Base-by-base conservation (phyloP, 2,329 filamentous ascomycete genomes). In the Xylariales sp. region DNA sequence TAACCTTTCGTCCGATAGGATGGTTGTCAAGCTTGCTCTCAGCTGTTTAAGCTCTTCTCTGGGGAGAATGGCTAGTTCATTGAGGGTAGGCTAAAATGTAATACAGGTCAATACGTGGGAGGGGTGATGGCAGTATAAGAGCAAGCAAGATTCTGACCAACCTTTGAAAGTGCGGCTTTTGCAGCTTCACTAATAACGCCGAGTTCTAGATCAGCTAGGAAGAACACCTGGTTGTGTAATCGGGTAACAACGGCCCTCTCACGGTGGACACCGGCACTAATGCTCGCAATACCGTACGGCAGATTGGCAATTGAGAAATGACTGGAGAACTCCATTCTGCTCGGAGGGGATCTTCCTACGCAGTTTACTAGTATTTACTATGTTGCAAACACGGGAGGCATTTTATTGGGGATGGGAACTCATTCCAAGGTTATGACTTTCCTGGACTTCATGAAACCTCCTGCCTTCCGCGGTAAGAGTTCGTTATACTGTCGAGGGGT, bases 271-370 rank as follows among this genome's bases (percentile, higher is more conserved):
- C 15, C 37, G 6, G 18, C 16, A 11, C 42, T 29, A 1, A 62
- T 66, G 1, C 68, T 74, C 17, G 67, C 70, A 11, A 77, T 63
- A 8, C 72, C 72, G 34, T 72, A 77, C 0, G 74, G 73, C 27
- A 77, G 68, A 41, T 78, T 78, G 15, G 61, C 52, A 28, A 72
- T 50, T 0, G 70, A 74, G 47, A 78, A 78, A 44, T 72, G 68
- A n/a, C 57, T 43, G 10, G 42, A 40, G 37, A 51, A 52, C 12
- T 29, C 29, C 41, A 43, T 43, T n/a, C 5, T 35, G 15, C 6
- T 4, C 13, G 4, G 31, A 15, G 15, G 14, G 28, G 11, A 18
- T 19, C 15, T 33, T 33, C 11, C 23, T 19, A 16, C 23, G n/a
- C n/a, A 4, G 17, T 18, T 4, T 12, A 20, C 33, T 20, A 35